These are phyloP conservation scores for Phaffia australis DNA, from an alignment of 768 basidiomycete genomes.

Conservation along the genomic window DNA sequence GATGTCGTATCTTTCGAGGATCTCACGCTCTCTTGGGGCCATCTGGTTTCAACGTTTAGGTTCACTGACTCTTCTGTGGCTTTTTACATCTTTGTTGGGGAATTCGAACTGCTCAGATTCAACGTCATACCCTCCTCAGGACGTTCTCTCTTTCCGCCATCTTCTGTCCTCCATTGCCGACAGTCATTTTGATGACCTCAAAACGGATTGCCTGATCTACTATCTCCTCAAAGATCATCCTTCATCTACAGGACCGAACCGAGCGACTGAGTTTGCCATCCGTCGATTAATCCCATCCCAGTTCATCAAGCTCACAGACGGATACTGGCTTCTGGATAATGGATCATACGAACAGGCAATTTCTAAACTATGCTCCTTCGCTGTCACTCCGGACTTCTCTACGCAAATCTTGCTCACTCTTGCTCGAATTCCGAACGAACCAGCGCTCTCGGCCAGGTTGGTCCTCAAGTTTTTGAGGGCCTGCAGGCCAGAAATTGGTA, in stretches of 20 bases:
- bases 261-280: slow-evolving; percentile 48
- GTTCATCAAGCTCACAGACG: slow-evolving; percentile 63
- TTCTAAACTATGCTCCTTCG: slow-evolving; percentile 58
- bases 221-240: slow-evolving; percentile 69
- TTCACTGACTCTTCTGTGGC: neutral
- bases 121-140: slow-evolving; percentile 52
- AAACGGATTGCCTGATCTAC: slow-evolving; percentile 70
- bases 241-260: slow-evolving; percentile 39
- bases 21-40: too few species aligned
- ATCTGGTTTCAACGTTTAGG: too few species aligned
- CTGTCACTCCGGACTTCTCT: slow-evolving; percentile 63
- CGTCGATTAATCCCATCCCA: slow-evolving; percentile 63
- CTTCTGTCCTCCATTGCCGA: slow-evolving; percentile 53
- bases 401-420: slow-evolving; percentile 67
- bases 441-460: slow-evolving; percentile 45
- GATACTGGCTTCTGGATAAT: slow-evolving; percentile 72
- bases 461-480: slow-evolving; percentile 65
- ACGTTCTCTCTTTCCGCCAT: slow-evolving; percentile 46
- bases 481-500: slow-evolving; percentile 58
- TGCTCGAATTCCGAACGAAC: slow-evolving; percentile 38
- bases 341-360: slow-evolving; percentile 59
- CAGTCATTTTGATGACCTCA: slow-evolving; percentile 59
- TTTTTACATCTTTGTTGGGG: neutral
- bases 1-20: neutral
- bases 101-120: slow-evolving; percentile 7